Evolutionary conservation across 768 basidiomycete genomes (phyloP).

Genomic region (Pulveroboletus sp.): DNA sequence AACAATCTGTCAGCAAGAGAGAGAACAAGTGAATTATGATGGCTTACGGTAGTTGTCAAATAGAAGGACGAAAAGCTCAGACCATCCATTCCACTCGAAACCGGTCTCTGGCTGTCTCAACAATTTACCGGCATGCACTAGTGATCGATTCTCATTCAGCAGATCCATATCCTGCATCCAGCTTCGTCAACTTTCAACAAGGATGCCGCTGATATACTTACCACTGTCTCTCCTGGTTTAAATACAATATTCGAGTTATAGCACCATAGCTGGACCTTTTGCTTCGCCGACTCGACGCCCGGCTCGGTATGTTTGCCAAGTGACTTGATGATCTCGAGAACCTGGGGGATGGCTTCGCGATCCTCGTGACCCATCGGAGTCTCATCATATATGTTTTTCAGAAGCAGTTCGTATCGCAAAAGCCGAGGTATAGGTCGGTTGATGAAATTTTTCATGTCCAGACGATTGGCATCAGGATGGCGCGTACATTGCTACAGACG

Average conservation of each 20-base stretch:
- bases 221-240: slow-evolving; percentile 71
- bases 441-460: slow-evolving; percentile 92
- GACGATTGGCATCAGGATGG: slow-evolving; percentile 71
- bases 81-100: slow-evolving; percentile 86
- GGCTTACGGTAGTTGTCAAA: slow-evolving; percentile 92
- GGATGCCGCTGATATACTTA: slow-evolving; percentile 22
- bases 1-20: slow-evolving; percentile 9
- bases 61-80: slow-evolving; percentile 81
- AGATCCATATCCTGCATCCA: slow-evolving; percentile 76
- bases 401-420: slow-evolving; percentile 80
- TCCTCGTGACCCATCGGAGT: slow-evolving; percentile 77
- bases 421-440: slow-evolving; percentile 88
- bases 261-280: slow-evolving; percentile 86
- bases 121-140: slow-evolving; percentile 80
- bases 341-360: slow-evolving; percentile 72
- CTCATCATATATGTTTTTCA: slow-evolving; percentile 76
- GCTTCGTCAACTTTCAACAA: background rate
- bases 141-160: slow-evolving; percentile 71
- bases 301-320: slow-evolving; percentile 86
- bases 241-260: slow-evolving; percentile 77
- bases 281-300: slow-evolving; percentile 78
- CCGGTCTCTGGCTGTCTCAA: slow-evolving; percentile 85
- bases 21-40: too few species aligned
- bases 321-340: slow-evolving; percentile 81
- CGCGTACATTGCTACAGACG: slow-evolving; percentile 42